A percentile compares a stretch with the other conserved stretches of the same genome.
These are phyloP conservation scores for Leonotis leonurus DNA, from an alignment of 257 asterid genomes.

Conservation along the genomic window DNA sequence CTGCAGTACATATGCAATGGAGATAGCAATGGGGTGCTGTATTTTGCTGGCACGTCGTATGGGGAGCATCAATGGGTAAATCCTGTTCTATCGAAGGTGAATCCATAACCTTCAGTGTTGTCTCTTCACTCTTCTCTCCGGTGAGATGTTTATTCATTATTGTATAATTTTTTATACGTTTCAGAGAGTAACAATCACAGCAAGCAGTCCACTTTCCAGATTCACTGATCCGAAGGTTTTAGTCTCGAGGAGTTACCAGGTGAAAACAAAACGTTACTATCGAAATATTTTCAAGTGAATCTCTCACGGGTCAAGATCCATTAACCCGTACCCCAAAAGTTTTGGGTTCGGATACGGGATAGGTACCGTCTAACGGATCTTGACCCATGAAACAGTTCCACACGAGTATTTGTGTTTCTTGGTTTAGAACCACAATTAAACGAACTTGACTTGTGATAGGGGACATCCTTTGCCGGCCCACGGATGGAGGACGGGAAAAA, in stretches of 20 bases:
- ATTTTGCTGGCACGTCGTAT: constrained; percentile 88
- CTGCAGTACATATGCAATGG: constrained; percentile 92
- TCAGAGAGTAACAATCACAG: constrained; percentile 65
- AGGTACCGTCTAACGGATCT: neutral
- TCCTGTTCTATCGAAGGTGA: constrained; percentile 88
- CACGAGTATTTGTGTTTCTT: neutral
- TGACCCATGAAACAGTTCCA: neutral
- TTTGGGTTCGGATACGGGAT: neutral
- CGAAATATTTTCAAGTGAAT: too few relatives aligned
- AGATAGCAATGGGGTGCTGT: constrained; percentile 86
- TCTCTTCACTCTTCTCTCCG: neutral
- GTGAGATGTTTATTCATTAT: neutral
- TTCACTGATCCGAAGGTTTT: constrained; percentile 91
- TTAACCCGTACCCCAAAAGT: neutral
- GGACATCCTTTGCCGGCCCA: constrained; percentile 90
- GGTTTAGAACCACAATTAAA: neutral
- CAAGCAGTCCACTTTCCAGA: constrained; percentile 92
- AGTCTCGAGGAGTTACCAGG: constrained; percentile 92
- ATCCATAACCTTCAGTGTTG: neutral
- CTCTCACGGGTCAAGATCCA: neutral
- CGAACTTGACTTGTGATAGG: constrained; percentile 32
- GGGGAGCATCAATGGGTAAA: constrained; percentile 97
- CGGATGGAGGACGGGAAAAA: constrained; percentile 63
- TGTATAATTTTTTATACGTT: neutral
- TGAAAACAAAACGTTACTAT: too few relatives aligned